Evolutionary conservation across 495 filamentous ascomycete species (phyloP).

Genomic region (Collariella sp.): DNA sequence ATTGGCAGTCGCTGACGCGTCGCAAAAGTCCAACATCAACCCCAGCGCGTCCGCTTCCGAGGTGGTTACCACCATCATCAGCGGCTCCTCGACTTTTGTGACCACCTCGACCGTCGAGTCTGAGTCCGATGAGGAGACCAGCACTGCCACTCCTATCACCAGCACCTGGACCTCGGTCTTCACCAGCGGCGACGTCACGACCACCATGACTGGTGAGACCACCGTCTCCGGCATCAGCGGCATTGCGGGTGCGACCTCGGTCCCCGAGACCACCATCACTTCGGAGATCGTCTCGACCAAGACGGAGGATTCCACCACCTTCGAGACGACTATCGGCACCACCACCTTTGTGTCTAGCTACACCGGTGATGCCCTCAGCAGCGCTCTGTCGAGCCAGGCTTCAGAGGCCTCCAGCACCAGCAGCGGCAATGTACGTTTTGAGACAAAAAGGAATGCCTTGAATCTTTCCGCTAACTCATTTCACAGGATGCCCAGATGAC

Average conservation of each 20-base stretch:
- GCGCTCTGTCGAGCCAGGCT: slow-evolving; percentile 10
- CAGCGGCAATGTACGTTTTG: slow-evolving; percentile 9
- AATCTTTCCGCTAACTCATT: neutral
- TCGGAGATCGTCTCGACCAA: slow-evolving; percentile 9
- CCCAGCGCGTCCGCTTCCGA: neutral
- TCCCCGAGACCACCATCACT: slow-evolving; percentile 7
- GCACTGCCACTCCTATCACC: slow-evolving; percentile 20
- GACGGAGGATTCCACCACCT: slow-evolving; percentile 6
- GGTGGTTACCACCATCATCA: slow-evolving; percentile 24
- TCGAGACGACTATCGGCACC: slow-evolving; percentile 12
- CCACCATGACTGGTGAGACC: slow-evolving; percentile 21
- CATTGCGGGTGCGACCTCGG: slow-evolving; percentile 12
- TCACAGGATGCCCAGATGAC: slow-evolving; percentile 23
- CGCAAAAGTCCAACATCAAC: neutral
- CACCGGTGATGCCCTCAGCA: slow-evolving; percentile 11
- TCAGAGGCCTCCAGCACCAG: slow-evolving; percentile 10
- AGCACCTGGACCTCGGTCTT: slow-evolving; percentile 27
- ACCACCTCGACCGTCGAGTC: slow-evolving; percentile 21
- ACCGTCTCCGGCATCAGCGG: slow-evolving; percentile 15
- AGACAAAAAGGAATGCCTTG: neutral
- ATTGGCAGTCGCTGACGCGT: neutral
- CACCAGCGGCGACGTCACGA: slow-evolving; percentile 14
- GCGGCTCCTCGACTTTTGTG: slow-evolving; percentile 21
- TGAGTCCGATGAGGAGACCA: neutral
- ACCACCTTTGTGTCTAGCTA: slow-evolving; percentile 11